Percentiles rank a stretch among this genome's conserved stretches.
Conservation (phyloP, 305 asterid genomes). For the Withania somnifera region DNA sequence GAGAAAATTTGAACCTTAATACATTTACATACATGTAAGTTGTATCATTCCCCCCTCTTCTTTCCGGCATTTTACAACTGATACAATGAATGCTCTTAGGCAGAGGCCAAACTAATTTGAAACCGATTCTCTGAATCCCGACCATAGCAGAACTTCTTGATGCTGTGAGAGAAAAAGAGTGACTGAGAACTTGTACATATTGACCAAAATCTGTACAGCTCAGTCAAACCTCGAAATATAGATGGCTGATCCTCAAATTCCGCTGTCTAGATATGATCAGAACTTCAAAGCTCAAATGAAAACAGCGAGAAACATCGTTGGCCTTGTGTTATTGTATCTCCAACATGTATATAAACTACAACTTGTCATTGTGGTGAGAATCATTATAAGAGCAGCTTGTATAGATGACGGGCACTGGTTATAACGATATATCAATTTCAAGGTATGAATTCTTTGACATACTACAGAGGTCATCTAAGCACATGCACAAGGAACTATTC, state of each 20-base stretch:
- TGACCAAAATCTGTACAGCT: constrained; percentile 3
- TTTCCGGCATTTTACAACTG: background rate
- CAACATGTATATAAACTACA: background rate
- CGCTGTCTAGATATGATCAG: background rate
- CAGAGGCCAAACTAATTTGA: background rate
- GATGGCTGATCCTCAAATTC: background rate
- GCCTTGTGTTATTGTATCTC: background rate
- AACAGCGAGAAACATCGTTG: background rate
- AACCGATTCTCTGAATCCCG: background rate
- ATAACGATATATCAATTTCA: background rate
- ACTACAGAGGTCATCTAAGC: background rate
- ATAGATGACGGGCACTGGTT: background rate
- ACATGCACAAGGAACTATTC: background rate
- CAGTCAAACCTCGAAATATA: background rate
- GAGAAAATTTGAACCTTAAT: background rate
- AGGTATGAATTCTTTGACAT: background rate
- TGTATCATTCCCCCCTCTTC: background rate
- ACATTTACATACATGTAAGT: background rate
- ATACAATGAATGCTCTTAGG: background rate
- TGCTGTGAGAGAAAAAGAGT: background rate
- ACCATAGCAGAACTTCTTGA: background rate
- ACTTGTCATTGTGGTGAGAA: background rate
- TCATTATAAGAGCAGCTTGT: background rate
- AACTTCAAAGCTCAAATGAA: background rate
- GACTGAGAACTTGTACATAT: background rate